Conservation (phyloP, 129 eudicot genomes). For the Apium graveolens region DNA sequence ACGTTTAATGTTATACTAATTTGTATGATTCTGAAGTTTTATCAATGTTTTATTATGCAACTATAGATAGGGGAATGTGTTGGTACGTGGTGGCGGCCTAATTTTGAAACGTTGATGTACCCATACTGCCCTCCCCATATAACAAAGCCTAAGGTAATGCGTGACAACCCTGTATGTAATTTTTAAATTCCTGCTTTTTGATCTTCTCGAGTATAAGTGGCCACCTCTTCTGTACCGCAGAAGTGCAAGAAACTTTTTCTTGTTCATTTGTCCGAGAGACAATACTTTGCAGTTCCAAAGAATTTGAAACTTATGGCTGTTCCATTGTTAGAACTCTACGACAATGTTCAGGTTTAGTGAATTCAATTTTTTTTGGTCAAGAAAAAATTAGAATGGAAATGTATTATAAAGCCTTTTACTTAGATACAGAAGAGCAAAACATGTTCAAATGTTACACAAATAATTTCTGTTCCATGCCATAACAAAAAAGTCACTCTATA, state of each 20-base stretch:
- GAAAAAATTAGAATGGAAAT: neutral
- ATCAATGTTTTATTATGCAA: neutral
- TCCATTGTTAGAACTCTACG: constrained; percentile 61
- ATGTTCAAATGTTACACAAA: neutral
- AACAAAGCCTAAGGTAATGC: constrained; percentile 67
- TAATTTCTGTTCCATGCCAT: neutral
- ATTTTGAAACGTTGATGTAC: constrained; percentile 70
- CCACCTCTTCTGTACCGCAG: constrained; percentile 28
- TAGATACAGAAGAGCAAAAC: too few species aligned
- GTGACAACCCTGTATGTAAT: neutral
- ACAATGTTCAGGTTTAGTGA: constrained; percentile 49
- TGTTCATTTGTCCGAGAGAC: constrained; percentile 76
- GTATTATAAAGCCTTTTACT: too few species aligned
- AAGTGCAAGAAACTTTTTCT: constrained; percentile 80
- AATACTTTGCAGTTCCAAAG: constrained; percentile 90
- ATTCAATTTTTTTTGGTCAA: constrained; percentile 38
- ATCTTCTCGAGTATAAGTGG: neutral
- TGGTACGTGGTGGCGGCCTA: constrained; percentile 91
- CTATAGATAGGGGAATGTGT: constrained; percentile 92
- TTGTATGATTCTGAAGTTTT: neutral
- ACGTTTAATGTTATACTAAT: neutral
- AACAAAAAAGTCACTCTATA: too few species aligned
- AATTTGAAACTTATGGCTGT: constrained; percentile 66
- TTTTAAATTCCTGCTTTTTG: neutral
- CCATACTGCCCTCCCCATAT: constrained; percentile 94